phyloP scores from a whole-genome alignment of 83 land plant species.

The Diphasiastrum complanatum region DNA sequence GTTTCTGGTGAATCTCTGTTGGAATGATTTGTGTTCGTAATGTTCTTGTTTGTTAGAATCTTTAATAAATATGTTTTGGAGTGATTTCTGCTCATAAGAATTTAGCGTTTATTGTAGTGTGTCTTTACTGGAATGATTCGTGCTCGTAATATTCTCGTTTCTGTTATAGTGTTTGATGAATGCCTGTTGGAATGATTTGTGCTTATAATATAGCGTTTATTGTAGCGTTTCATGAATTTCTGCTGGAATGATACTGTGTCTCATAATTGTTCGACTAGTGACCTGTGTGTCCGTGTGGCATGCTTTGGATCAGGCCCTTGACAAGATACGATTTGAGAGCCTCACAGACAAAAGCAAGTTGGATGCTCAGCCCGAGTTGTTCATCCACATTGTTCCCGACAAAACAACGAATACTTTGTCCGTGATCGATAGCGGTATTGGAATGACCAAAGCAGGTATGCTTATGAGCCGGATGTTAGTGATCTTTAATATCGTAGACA shows the following conservation, averaged over 20 bases:
- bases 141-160: background rate
- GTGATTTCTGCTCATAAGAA: background rate
- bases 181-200: background rate
- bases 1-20: background rate
- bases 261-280: slow-evolving; percentile 1
- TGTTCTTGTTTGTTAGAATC: background rate
- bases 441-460: slow-evolving; percentile 72
- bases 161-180: background rate
- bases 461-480: background rate
- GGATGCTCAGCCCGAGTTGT: slow-evolving; percentile 65
- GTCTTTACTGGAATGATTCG: too few relatives aligned
- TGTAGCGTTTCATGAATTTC: background rate
- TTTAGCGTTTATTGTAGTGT: too few relatives aligned
- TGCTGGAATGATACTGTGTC: background rate
- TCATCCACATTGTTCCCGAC: slow-evolving; percentile 54
- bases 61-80: background rate
- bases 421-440: slow-evolving; percentile 62
- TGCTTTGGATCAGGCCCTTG: too few relatives aligned
- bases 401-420: slow-evolving; percentile 58
- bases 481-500: too few relatives aligned
- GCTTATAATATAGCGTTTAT: too few relatives aligned
- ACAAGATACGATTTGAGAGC: slow-evolving; percentile 62
- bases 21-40: background rate
- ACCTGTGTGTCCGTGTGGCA: slow-evolving; percentile 6
- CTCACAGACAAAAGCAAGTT: slow-evolving; percentile 68